phyloP scores from a whole-genome alignment of 805 yeast genomes.

The Vanderwaltozyma yarrowii region DNA sequence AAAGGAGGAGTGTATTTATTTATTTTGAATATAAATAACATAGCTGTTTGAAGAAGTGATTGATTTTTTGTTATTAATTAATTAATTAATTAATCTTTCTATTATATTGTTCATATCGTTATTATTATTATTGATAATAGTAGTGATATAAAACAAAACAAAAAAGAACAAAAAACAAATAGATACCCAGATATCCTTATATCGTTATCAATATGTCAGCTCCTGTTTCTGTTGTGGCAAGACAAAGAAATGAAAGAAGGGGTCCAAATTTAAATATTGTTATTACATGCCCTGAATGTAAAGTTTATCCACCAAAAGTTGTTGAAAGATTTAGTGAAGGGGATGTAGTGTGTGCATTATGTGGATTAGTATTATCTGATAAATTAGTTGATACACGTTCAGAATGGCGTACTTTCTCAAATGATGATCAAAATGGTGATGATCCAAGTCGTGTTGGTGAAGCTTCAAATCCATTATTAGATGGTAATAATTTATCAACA shows the following conservation, averaged over 20 bases:
- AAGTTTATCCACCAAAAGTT: constrained; percentile 88
- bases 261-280: constrained; percentile 86
- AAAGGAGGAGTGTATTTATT: not conserved
- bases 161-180: not conserved
- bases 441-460: constrained; percentile 99
- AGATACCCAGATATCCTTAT: not conserved
- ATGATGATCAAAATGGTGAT: constrained; percentile 96
- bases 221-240: constrained; percentile 9
- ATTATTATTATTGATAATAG: too few species aligned
- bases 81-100: too few species aligned
- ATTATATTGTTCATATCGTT: too few species aligned
- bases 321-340: constrained; percentile 95
- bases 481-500: constrained; percentile 85
- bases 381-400: constrained; percentile 89
- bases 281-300: constrained; percentile 91
- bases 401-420: constrained; percentile 97
- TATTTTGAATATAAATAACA: not conserved
- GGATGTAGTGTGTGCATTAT: constrained; percentile 95
- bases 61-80: too few species aligned
- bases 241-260: constrained; percentile 20
- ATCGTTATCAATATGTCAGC: constrained; percentile 6
- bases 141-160: too few species aligned
- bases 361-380: constrained; percentile 90
- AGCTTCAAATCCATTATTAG: constrained; percentile 85
- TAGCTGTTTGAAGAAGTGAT: too few species aligned